These are phyloP conservation scores for Tuber umbilicatum DNA, from an alignment of 495 filamentous ascomycete genomes.

Conservation along the genomic window DNA sequence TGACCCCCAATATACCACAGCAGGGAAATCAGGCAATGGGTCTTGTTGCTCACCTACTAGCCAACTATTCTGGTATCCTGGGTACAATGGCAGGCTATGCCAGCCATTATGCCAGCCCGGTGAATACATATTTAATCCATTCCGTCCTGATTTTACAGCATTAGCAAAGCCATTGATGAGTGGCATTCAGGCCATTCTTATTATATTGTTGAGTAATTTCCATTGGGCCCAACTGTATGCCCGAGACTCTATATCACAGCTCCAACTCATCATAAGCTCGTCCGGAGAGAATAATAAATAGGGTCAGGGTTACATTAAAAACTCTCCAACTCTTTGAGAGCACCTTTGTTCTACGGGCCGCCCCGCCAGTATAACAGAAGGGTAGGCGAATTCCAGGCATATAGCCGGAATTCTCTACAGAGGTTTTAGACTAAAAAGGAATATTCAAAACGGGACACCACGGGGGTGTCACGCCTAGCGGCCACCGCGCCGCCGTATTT, in stretches of 20 bases:
- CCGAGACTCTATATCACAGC: not conserved
- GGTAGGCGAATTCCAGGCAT: not conserved
- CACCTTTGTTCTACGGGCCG: not conserved
- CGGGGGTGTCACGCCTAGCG: not conserved
- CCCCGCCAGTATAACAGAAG: too few species aligned
- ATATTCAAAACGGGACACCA: too few species aligned
- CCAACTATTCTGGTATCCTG: not conserved
- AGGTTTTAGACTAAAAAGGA: too few species aligned
- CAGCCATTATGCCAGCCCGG: not conserved
- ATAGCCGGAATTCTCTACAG: too few species aligned
- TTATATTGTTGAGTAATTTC: not conserved
- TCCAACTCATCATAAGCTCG: not conserved
- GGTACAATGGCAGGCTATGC: not conserved
- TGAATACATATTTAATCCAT: not conserved
- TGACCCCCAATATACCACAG: not conserved
- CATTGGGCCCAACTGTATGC: not conserved
- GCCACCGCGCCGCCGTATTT: too few species aligned
- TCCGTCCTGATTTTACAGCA: not conserved
- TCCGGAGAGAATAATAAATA: not conserved
- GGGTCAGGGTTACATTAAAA: not conserved
- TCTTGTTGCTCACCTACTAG: not conserved
- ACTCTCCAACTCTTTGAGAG: not conserved
- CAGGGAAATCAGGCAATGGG: not conserved
- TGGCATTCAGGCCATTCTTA: not conserved
- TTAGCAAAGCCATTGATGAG: not conserved